Evolutionary conservation across 345 rosid genomes (phyloP).

Genomic region (Lumnitzera racemosa): DNA sequence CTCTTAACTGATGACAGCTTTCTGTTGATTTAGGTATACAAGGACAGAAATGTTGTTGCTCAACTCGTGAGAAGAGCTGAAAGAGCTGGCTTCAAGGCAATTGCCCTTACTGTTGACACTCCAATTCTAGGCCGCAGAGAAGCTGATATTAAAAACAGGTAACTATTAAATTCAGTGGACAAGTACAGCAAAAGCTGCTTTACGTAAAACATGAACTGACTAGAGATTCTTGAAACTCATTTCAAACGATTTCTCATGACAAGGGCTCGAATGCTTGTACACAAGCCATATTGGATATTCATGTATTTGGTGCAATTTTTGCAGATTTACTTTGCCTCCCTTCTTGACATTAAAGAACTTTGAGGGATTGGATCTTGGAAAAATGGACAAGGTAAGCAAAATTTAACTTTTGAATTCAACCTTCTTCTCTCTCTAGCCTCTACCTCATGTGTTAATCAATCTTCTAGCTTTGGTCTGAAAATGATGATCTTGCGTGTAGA

Average conservation of each 20-base stretch:
- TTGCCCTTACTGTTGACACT: slow-evolving; percentile 94
- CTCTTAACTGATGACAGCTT: background rate
- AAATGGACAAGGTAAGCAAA: slow-evolving; percentile 56
- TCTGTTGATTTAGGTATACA: slow-evolving; percentile 44
- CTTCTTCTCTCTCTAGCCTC: no score
- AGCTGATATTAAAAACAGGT: slow-evolving; percentile 96
- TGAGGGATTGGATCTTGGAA: slow-evolving; percentile 79
- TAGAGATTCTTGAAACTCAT: no score
- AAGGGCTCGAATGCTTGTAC: background rate
- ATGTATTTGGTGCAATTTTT: slow-evolving; percentile 2
- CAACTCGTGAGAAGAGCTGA: slow-evolving; percentile 92
- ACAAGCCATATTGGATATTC: slow-evolving; percentile 3
- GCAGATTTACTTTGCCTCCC: slow-evolving; percentile 71
- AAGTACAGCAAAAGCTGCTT: slow-evolving; percentile 2
- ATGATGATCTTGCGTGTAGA: slow-evolving; percentile 25
- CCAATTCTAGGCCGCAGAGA: slow-evolving; percentile 96
- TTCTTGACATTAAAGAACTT: slow-evolving; percentile 76
- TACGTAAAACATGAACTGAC: background rate
- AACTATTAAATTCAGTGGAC: background rate
- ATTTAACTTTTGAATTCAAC: background rate
- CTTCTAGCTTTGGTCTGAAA: background rate
- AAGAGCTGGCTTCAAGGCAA: slow-evolving; percentile 88
- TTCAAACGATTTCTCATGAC: background rate
- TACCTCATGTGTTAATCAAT: background rate
- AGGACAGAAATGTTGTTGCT: slow-evolving; percentile 72